Evolutionary conservation across 371 early-diverging fungal species (phyloP).

Genomic region (Mortierella sp.): DNA sequence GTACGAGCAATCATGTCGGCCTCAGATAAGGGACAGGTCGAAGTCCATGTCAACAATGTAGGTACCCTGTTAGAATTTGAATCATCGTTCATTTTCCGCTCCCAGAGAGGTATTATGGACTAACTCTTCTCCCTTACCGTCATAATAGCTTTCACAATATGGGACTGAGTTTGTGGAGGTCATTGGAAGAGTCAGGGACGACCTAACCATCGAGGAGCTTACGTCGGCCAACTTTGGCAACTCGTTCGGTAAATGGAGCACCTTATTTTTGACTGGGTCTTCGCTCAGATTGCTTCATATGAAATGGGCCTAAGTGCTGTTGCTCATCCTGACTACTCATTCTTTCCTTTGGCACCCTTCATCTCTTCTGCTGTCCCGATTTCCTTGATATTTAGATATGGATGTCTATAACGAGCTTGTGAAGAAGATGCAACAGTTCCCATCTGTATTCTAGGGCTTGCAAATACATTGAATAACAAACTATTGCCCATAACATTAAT

Average conservation of each 20-base stretch:
- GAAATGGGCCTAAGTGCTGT: neutral
- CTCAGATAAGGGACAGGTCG: constrained; percentile 39
- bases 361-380: neutral
- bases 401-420: constrained; percentile 33
- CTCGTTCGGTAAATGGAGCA: constrained; percentile 28
- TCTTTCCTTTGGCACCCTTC: neutral
- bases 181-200: constrained; percentile 37
- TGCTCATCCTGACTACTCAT: neutral
- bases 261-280: neutral
- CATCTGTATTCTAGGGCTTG: constrained; percentile 26
- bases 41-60: constrained; percentile 32
- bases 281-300: neutral
- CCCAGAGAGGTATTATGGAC: no score
- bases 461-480: neutral
- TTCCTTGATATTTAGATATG: constrained; percentile 17
- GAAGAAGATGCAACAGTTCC: constrained; percentile 36
- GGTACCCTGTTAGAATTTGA: neutral
- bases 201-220: constrained; percentile 28
- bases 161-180: constrained; percentile 35
- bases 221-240: constrained; percentile 38
- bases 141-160: constrained; percentile 26
- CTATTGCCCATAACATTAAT: neutral
- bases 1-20: constrained; percentile 21
- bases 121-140: no score
- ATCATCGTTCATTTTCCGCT: neutral